These are phyloP conservation scores for Zizania palustris DNA, from an alignment of 202 grass and related monocot genomes.

Conservation along the genomic window DNA sequence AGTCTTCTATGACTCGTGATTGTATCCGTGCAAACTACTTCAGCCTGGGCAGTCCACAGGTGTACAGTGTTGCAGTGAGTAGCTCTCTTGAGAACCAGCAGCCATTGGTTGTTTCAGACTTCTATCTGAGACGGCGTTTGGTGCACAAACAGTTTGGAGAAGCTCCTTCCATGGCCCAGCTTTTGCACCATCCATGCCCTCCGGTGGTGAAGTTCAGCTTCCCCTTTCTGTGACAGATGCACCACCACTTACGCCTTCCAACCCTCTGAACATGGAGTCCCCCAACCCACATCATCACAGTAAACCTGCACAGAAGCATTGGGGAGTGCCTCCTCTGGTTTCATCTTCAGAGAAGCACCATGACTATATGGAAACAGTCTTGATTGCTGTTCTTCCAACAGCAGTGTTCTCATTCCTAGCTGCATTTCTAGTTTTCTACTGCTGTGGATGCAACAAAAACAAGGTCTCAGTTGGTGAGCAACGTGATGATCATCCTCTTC, in stretches of 20 bases:
- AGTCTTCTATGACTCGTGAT: constrained; percentile 18
- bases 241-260: constrained; percentile 14
- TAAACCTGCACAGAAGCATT: constrained; percentile 31
- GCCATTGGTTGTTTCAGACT: constrained; percentile 7
- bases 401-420: constrained; percentile 45
- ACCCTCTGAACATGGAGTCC: constrained; percentile 24
- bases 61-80: constrained; percentile 12
- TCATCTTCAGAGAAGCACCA: constrained; percentile 40
- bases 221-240: constrained; percentile 28
- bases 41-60: constrained; percentile 23
- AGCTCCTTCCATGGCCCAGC: constrained; percentile 31
- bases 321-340: constrained; percentile 32
- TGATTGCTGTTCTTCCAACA: constrained; percentile 44
- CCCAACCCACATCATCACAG: not conserved
- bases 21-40: constrained; percentile 46
- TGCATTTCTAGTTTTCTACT: constrained; percentile 59
- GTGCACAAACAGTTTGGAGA: constrained; percentile 11
- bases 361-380: constrained; percentile 41
- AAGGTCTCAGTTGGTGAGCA: constrained; percentile 41
- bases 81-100: constrained; percentile 31
- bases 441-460: constrained; percentile 56
- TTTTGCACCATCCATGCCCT: constrained; percentile 16
- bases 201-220: constrained; percentile 6
- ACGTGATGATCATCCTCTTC: constrained; percentile 58
- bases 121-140: constrained; percentile 48